Evolutionary conservation across 2,329 filamentous ascomycete species (phyloP), one percentile per base, ranked within the genome.

Genomic region (Aplosporella prunicola): DNA sequence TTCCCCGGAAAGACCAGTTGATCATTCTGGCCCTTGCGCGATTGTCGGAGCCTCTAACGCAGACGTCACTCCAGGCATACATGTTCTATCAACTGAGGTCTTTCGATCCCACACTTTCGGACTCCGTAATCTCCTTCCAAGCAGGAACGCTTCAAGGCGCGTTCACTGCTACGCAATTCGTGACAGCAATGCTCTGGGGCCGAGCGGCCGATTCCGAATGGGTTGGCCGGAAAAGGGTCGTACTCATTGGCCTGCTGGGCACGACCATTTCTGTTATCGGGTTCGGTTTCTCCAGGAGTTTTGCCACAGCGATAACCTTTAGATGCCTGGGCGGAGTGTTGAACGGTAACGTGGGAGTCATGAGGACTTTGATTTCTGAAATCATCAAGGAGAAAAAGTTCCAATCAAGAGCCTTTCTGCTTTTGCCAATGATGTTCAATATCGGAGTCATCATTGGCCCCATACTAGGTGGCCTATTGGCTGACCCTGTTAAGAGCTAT

Each of bases 11-110:
- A 58, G 69, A 75, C 30, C 86, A 93, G 59, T 70, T 93, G 14
- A 63, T 80, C 20, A 78, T 93, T 40, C 69, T 93, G 33, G 86
- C 81, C 0, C 63, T 93, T 29, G 80, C 85, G 7, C 76, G 87
- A 18, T 65, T 93, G 15, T 85, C 82, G 9, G 87, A 93, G 54
- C 86, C 86, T 3, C 64, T 93, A 23, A 82, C 84, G 0, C 82
- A 91, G 52, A 87, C 82, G 1, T 59, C 56, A 1, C 48, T 60
- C 2, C 55, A 56, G 10, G 39, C 82, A 2, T 93, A 93, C 59
- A 78, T 93, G 67, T 93, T 85, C 61, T 93, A 89, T 58, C 84
- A 91, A 57, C 72, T 94, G n/a, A 78, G 76, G 48, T 89, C 80
- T 41, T 89, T 93, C 49, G 69, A 82, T 16, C 67, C 68, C 3